These are phyloP conservation scores for Wallacemonas sp. DNA, from an alignment of 208 protist species.

Conservation along the genomic window DNA sequence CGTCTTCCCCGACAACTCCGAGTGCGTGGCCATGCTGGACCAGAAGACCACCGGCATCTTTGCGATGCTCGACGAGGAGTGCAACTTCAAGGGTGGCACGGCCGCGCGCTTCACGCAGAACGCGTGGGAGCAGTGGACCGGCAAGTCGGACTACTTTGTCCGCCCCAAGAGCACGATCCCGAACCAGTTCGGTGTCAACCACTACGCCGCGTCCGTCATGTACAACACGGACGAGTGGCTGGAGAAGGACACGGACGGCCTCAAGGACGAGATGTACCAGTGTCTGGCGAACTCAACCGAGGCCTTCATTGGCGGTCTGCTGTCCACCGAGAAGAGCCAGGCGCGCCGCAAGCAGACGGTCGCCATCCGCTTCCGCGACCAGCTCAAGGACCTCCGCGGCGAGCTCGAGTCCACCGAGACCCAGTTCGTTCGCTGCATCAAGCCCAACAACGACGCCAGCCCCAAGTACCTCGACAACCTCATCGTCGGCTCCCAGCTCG, in stretches of 20 bases:
- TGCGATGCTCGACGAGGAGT: constrained; percentile 90
- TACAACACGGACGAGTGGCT: constrained; percentile 90
- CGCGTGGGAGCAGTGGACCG: constrained; percentile 62
- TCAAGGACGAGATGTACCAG: constrained; percentile 85
- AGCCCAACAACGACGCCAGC: constrained; percentile 85
- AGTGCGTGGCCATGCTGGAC: constrained; percentile 89
- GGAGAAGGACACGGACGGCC: constrained; percentile 90
- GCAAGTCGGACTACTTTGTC: constrained; percentile 74
- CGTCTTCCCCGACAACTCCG: constrained; percentile 86
- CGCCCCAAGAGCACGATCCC: constrained; percentile 82
- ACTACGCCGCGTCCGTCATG: constrained; percentile 90
- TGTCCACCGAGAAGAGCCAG: constrained; percentile 38
- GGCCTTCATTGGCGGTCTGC: constrained; percentile 63
- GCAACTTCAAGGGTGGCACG: constrained; percentile 78
- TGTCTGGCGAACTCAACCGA: constrained; percentile 46
- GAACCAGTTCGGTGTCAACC: constrained; percentile 88
- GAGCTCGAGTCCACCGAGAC: constrained; percentile 88
- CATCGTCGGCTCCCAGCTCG: constrained; percentile 86
- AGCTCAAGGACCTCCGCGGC: constrained; percentile 68
- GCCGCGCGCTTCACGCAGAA: constrained; percentile 74
- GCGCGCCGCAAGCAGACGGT: constrained; percentile 79
- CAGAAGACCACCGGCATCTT: constrained; percentile 80
- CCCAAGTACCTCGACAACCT: constrained; percentile 65
- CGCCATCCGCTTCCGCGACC: constrained; percentile 76
- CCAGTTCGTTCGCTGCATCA: constrained; percentile 95